Base-by-base conservation (phyloP, 345 rosid species). In the Linum tenue region DNA sequence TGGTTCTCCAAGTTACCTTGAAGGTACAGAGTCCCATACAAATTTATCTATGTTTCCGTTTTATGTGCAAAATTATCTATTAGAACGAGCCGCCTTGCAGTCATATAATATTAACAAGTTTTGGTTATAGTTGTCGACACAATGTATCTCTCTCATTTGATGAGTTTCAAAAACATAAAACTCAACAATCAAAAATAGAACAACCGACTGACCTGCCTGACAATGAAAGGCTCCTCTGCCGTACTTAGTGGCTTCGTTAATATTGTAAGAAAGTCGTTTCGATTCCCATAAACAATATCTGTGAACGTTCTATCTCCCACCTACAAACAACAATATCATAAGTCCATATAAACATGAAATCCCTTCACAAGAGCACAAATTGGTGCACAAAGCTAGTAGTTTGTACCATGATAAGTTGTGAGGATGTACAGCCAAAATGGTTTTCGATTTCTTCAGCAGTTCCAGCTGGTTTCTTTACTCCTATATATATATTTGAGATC, bases 261-360 rank as follows among this genome's bases (percentile, higher is more conserved):
- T 48, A 91, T 69, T 3, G 99, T 95, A 59, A 91, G 71, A 78
- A 85, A 87, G 35, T 92, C 92, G 69, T 89, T 91, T 72, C 91
- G 82, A 66, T 87, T 95, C 42, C 99, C 97, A 61, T 65, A 95
- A 56, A 89, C 96, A 31, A 89, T 73, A 67, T 91, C 99, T 7
- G 99, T 95, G 69, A 95, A 88, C 39, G 97, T 97, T 48, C 97
- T 81, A 79, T 95, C 97, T 65, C 99, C 99, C 68, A 95, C 95
- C 99, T 95, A 76, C 59, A 55, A 70, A 17, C 65, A 65, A 64
- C 70, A 73, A 42, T 57, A 70, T 8, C 60, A 65, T 5, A 39
- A 36, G 62, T 39, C 63, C 57, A 64, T 61, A 73, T 56, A 11
- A 50, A 35, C 22, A 8, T 63, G 44, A 51, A 62, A 64, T 22